These are phyloP conservation scores for Teunomyces lycoperdinae DNA, from an alignment of 805 yeast species.

Conservation along the genomic window DNA sequence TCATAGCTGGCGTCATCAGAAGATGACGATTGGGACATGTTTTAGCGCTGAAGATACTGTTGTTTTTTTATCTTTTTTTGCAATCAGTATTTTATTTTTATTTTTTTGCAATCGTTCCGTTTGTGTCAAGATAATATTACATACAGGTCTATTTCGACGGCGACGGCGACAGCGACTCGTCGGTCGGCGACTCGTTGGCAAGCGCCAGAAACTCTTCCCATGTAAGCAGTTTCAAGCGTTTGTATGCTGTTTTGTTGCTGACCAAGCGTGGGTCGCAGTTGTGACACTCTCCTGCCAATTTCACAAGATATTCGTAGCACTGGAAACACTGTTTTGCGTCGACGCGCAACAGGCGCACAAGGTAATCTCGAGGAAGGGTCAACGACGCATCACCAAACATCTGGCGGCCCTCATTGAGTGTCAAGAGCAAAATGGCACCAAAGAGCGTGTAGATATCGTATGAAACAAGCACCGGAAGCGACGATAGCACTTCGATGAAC, in stretches of 20 bases:
- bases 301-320: constrained; percentile 26
- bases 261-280: constrained; percentile 18
- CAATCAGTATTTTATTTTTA: background rate
- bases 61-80: background rate
- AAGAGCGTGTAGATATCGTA: constrained; percentile 33
- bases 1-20: background rate
- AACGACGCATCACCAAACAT: constrained; percentile 13
- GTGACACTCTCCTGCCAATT: constrained; percentile 20
- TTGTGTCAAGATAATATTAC: background rate
- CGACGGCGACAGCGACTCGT: no score
- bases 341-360: constrained; percentile 13
- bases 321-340: constrained; percentile 15
- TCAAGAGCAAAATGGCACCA: constrained; percentile 24
- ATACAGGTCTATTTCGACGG: background rate
- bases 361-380: constrained; percentile 19
- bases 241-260: constrained; percentile 23
- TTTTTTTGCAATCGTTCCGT: background rate
- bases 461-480: constrained; percentile 36
- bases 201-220: constrained; percentile 14
- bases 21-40: background rate
- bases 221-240: constrained; percentile 14
- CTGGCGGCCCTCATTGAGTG: constrained; percentile 18
- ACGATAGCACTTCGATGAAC: constrained; percentile 36
- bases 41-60: no score
- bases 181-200: constrained; percentile 9